These are phyloP conservation scores for Ulota crispa DNA, from an alignment of 225 moss, liverwort and hornwort genomes.

Conservation along the genomic window DNA sequence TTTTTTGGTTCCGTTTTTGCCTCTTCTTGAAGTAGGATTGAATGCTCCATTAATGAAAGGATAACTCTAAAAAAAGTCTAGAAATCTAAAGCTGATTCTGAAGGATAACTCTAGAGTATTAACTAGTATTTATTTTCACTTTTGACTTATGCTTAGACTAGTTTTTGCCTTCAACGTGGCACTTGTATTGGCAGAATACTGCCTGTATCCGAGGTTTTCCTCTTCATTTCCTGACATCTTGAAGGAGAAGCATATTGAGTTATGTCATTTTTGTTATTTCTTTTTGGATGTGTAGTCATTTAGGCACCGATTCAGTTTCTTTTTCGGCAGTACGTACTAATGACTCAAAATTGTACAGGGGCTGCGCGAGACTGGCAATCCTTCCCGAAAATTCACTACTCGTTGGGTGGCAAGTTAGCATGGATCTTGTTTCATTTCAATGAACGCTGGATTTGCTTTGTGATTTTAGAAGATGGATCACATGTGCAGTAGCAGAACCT, in stretches of 20 bases:
- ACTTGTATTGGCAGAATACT: neutral
- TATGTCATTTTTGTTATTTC: neutral
- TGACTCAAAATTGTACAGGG: slow-evolving; percentile 22
- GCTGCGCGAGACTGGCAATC: slow-evolving; percentile 5
- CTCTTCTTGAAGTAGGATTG: too few species aligned
- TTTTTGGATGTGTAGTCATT: neutral
- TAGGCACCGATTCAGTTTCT: neutral
- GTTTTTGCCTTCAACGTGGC: too few species aligned
- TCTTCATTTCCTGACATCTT: neutral
- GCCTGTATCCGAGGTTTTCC: neutral
- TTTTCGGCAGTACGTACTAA: neutral
- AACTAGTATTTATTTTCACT: too few species aligned
- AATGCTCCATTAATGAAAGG: too few species aligned
- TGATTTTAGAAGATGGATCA: slow-evolving; percentile 27
- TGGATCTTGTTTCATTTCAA: neutral
- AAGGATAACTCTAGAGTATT: too few species aligned
- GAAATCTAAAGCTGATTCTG: too few species aligned
- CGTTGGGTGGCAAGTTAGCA: slow-evolving; percentile 10
- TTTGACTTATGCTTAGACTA: too few species aligned
- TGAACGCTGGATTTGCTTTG: neutral
- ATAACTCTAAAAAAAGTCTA: too few species aligned
- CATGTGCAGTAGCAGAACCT: slow-evolving; percentile 5
- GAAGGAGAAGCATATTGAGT: neutral
- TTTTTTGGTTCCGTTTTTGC: too few species aligned
- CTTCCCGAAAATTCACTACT: slow-evolving; percentile 7